A percentile compares a stretch with the other conserved stretches of the same genome.
Conservation (phyloP, 75 land plant species). For the Selaginella tamariscina region DNA sequence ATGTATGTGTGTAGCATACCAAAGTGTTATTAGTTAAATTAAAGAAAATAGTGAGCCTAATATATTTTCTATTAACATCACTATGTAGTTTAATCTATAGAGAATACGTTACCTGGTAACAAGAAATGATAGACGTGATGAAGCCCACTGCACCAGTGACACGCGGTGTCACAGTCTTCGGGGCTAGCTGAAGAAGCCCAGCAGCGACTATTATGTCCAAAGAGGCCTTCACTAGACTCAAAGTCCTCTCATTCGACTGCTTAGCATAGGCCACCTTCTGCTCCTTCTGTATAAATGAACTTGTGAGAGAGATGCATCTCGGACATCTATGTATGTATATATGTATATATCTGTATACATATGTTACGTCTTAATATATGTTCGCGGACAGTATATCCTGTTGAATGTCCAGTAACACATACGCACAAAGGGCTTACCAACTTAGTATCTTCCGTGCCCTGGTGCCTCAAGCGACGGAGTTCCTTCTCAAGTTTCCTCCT, state of each 20-base stretch:
- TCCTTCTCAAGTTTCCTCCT: constrained; percentile 58
- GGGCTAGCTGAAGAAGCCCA: constrained; percentile 80
- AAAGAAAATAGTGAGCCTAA: too few relatives aligned
- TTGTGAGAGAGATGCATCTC: background rate
- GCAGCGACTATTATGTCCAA: constrained; percentile 79
- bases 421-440: constrained; percentile 26
- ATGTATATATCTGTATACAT: too few relatives aligned
- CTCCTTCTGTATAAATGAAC: constrained; percentile 42
- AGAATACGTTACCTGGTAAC: constrained; percentile 98
- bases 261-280: constrained; percentile 42
- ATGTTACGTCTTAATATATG: too few relatives aligned
- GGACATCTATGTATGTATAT: too few relatives aligned
- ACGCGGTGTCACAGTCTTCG: constrained; percentile 77
- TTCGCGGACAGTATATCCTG: too few relatives aligned
- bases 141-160: constrained; percentile 84
- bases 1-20: too few relatives aligned
- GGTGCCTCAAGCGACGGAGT: constrained; percentile 21
- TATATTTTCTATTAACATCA: too few relatives aligned
- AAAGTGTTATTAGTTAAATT: too few relatives aligned
- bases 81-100: too few relatives aligned
- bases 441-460: constrained; percentile 24
- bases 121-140: constrained; percentile 63
- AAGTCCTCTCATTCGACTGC: constrained; percentile 45
- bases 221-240: constrained; percentile 51
- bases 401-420: too few relatives aligned